These are phyloP conservation scores for Penicillium sp. DNA, from an alignment of 2,329 filamentous ascomycete genomes.

Conservation along the genomic window DNA sequence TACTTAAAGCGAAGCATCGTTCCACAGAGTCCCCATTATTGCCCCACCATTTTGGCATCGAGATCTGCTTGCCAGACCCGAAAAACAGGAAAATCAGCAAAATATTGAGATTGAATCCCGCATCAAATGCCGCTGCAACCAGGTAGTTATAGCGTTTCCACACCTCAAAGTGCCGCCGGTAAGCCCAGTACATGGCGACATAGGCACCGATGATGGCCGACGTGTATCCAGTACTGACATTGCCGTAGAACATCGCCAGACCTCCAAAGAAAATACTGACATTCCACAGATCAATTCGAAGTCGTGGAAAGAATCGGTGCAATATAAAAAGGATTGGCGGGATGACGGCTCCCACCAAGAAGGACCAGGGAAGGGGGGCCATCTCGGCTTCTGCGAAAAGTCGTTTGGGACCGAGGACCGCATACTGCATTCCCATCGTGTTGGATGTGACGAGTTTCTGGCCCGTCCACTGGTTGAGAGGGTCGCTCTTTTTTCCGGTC, in stretches of 20 bases:
- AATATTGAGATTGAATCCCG: conserved; percentile 66
- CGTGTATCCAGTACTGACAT: conserved; percentile 63
- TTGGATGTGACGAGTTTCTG: conserved; percentile 57
- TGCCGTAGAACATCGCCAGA: conserved; percentile 62
- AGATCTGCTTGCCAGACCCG: conserved; percentile 59
- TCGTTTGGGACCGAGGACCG: conserved; percentile 53
- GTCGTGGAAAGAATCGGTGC: conserved; percentile 57
- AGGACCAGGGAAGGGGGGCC: conserved; percentile 35
- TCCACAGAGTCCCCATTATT: conserved; percentile 61
- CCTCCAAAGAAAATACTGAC: conserved; percentile 65
- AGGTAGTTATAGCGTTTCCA: conserved; percentile 67
- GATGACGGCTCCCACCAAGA: conserved; percentile 35
- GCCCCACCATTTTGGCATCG: conserved; percentile 69
- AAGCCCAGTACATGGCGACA: conserved; percentile 64
- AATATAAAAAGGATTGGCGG: conserved; percentile 52
- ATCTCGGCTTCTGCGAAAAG: conserved; percentile 36
- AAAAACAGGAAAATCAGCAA: conserved; percentile 65
- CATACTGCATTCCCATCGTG: conserved; percentile 64
- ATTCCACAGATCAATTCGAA: conserved; percentile 63
- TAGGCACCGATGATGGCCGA: conserved; percentile 64
- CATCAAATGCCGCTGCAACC: conserved; percentile 64
- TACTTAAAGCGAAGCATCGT: conserved; percentile 60
- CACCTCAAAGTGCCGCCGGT: conserved; percentile 58
- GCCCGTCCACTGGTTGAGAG: conserved; percentile 65
- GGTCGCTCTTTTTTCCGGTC: conserved; percentile 55